Evolutionary conservation across 2,329 filamentous ascomycete genomes (phyloP).

Genomic region (Talaromyces sp.): DNA sequence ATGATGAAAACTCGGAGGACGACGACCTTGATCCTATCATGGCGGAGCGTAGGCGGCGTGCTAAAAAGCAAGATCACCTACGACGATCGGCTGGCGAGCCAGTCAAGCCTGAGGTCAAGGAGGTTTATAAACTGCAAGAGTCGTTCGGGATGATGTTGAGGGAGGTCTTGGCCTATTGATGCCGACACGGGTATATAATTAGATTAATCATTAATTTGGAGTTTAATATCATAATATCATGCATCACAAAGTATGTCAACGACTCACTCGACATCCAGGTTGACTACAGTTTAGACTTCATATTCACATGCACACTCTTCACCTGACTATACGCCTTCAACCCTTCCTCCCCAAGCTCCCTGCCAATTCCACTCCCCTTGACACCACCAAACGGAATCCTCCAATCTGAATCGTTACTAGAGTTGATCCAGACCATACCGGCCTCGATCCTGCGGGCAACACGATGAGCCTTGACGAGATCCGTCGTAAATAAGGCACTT

Average conservation of each 20-base stretch:
- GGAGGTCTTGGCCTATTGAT: constrained; percentile 68
- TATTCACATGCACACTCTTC: constrained; percentile 43
- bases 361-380: constrained; percentile 49
- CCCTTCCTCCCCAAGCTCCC: constrained; percentile 45
- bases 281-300: constrained; percentile 33
- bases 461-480: constrained; percentile 40
- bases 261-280: background rate
- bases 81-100: constrained; percentile 79
- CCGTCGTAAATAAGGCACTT: constrained; percentile 41
- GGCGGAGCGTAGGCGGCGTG: constrained; percentile 73
- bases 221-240: background rate
- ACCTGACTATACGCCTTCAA: constrained; percentile 39
- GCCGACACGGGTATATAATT: background rate
- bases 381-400: constrained; percentile 44
- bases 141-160: constrained; percentile 79
- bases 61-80: constrained; percentile 74
- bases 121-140: constrained; percentile 75
- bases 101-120: constrained; percentile 70
- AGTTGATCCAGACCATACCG: constrained; percentile 48
- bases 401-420: constrained; percentile 41
- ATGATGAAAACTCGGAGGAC: constrained; percentile 64
- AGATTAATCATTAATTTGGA: constrained; percentile 8
- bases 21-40: constrained; percentile 84
- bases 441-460: constrained; percentile 42
- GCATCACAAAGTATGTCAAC: no score